Conservation (phyloP, 129 eudicot species). For the Smallanthus sonchifolius region DNA sequence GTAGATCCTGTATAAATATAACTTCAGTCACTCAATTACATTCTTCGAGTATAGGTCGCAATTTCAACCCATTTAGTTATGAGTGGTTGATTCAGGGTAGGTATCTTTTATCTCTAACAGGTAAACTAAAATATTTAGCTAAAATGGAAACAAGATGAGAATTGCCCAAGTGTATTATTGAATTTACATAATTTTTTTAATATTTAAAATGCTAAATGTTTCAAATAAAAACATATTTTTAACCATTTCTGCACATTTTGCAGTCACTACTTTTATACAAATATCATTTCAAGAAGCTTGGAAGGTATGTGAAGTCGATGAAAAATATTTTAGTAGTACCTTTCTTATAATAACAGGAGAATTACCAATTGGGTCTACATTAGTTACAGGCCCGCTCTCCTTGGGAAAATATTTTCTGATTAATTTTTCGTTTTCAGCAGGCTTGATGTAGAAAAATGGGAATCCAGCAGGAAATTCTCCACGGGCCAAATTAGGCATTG, state of each 20-base stretch:
- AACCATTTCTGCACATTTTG: not conserved
- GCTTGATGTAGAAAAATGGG: conserved; percentile 70
- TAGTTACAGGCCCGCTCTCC: conserved; percentile 58
- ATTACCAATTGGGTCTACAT: conserved; percentile 71
- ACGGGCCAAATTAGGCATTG: conserved; percentile 64
- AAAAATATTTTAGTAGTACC: conserved; percentile 32
- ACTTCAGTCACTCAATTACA: conserved; percentile 11
- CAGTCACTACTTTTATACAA: not conserved
- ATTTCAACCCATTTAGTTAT: not conserved
- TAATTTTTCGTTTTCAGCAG: conserved; percentile 50
- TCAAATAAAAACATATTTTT: not conserved
- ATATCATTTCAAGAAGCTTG: conserved; percentile 1
- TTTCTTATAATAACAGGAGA: conserved; percentile 67
- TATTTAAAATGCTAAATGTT: not conserved
- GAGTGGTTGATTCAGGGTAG: not conserved
- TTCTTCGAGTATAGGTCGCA: not conserved
- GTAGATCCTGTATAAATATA: conserved; percentile 40
- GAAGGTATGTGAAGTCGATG: not conserved
- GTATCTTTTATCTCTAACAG: not conserved
- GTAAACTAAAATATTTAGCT: not conserved
- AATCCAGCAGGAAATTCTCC: conserved; percentile 61
- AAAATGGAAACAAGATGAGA: not conserved
- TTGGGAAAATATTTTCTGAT: conserved; percentile 53
- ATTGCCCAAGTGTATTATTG: not conserved
- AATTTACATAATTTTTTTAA: not conserved